These are phyloP conservation scores for Fusarium anguioides DNA, from an alignment of 2,329 filamentous ascomycete genomes.

Conservation along the genomic window DNA sequence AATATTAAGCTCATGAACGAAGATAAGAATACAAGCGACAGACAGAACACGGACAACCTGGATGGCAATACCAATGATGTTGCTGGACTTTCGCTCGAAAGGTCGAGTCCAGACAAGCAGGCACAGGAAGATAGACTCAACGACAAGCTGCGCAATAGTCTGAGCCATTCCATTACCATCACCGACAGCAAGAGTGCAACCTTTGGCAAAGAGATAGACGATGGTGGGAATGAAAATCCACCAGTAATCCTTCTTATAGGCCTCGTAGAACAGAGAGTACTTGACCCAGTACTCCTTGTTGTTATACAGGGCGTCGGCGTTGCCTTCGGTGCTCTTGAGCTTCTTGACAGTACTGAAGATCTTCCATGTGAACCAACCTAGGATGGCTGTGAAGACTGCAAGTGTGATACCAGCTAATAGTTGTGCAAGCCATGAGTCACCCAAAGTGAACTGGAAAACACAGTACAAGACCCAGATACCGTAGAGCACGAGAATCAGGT, in stretches of 20 bases:
- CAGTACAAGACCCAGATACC: conserved; percentile 97
- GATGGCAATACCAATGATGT: conserved; percentile 93
- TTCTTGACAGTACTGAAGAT: conserved; percentile 82
- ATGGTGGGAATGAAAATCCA: conserved; percentile 95
- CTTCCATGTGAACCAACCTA: conserved; percentile 85
- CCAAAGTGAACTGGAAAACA: conserved; percentile 92
- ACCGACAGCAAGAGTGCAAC: conserved; percentile 83
- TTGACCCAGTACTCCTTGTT: conserved; percentile 92
- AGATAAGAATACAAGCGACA: conserved; percentile 88
- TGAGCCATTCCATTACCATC: conserved; percentile 89
- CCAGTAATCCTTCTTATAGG: conserved; percentile 95
- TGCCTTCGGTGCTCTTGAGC: conserved; percentile 81
- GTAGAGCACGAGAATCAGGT: conserved; percentile 90
- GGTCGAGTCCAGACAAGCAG: conserved; percentile 87
- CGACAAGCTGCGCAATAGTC: conserved; percentile 79
- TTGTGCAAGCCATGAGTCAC: conserved; percentile 95
- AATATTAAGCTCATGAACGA: conserved; percentile 92
- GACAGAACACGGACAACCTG: conserved; percentile 90
- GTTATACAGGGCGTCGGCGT: conserved; percentile 79
- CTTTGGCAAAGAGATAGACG: conserved; percentile 90
- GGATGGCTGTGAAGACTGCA: conserved; percentile 79
- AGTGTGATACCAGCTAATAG: conserved; percentile 84
- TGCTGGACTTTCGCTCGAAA: conserved; percentile 86
- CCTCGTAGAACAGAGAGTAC: conserved; percentile 97
- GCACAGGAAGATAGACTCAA: conserved; percentile 82